Base-by-base conservation (phyloP, 176 grass and related monocot species). In the Thalia dealbata region DNA sequence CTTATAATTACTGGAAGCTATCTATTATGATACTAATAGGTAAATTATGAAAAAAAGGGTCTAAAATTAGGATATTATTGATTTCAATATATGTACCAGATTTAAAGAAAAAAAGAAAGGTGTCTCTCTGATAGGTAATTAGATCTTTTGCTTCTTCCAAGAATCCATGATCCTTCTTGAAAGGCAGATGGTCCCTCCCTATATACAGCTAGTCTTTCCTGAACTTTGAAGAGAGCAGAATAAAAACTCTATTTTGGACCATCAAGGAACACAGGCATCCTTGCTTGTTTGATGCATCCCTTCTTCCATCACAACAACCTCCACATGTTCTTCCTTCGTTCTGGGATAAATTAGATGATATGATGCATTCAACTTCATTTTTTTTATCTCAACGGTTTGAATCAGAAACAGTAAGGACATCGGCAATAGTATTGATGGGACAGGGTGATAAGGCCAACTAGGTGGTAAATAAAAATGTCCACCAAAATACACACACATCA, bases 101-200 rank as follows among this genome's bases (percentile, higher is more conserved):
- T 3, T 3, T 6, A 32, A 16, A 14, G 6, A 26, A 32, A 12
- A 7, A 12, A 18, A 38, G 3, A 76, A 90, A 50, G 10, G 2
- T 11, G 21, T 41, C 32, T 43, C n/a, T 43, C 7, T 22, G 42
- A 18, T 8, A 4, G 19, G 42, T 7, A n/a, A 12, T 28, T 14
- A 43, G 65, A 11, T 22, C 65, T 45, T 68, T 68, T 43, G 15
- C 30, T 45, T 68, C 65, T 68, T 68, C 65, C 65, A 43, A 68
- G 38, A 13, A 68, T 68, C 65, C 65, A 48, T 56, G 68, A 62
- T 58, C 63, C 30, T 12, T 63, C 45, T 45, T 41, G n/a, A 38
- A 68, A 42, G 48, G 19, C 25, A 4, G 56, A 28, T 18, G 27
- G 29, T 18, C 28, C 27, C 46, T 19, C n/a, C n/a, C n/a, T n/a